Percentiles rank a stretch among this genome's conserved stretches.
Conservation (phyloP, 2,329 filamentous ascomycete genomes). For the Xylaria polymorpha region DNA sequence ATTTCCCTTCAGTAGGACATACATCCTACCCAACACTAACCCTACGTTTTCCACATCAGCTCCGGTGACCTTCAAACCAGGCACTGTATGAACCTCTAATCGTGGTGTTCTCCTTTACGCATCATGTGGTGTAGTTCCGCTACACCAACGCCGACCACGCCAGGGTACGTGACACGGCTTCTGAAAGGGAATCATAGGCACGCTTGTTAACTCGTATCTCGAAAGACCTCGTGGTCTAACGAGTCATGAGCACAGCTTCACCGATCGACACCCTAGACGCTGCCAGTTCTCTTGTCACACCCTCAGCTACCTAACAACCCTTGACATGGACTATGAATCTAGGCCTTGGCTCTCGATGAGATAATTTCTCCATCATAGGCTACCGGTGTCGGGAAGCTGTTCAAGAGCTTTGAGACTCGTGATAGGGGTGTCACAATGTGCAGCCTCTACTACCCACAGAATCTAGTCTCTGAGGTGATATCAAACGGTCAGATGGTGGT, state of each 20-base stretch:
- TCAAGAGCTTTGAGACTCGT: not conserved
- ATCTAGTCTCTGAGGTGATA: not conserved
- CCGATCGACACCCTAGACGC: not conserved
- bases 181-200: not conserved
- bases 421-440: not conserved
- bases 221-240: not conserved
- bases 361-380: not conserved
- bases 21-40: not conserved
- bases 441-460: not conserved
- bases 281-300: not conserved
- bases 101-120: not conserved
- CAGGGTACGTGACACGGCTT: not conserved
- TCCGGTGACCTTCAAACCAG: not conserved
- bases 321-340: not conserved
- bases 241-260: not conserved
- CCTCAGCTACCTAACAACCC: not conserved
- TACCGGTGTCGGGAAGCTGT: not conserved
- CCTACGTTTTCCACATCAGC: not conserved
- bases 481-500: not conserved
- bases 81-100: not conserved
- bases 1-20: not conserved
- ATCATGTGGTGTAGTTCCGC: not conserved
- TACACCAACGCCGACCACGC: not conserved
- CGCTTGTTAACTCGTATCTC: not conserved
- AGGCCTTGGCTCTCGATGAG: not conserved